phyloP scores from a whole-genome alignment of 805 yeast species.

The Spathaspora gorwiae region DNA sequence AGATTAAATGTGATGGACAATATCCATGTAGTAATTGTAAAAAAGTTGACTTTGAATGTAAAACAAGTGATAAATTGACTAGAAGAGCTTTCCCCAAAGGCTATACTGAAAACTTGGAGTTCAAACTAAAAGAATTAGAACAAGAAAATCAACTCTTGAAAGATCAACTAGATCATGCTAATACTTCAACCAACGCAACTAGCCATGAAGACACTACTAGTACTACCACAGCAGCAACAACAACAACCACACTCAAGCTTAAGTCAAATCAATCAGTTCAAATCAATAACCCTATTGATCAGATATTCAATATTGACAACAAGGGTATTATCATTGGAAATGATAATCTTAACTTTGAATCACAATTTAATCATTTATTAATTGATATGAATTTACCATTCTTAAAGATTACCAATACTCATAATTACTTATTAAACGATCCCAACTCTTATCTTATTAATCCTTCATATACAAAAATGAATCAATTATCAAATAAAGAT shows the following conservation, averaged over 20 bases:
- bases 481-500: slow-evolving; percentile 32
- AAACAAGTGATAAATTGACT: slow-evolving; percentile 67
- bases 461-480: slow-evolving; percentile 33
- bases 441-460: slow-evolving; percentile 40
- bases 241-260: slow-evolving; percentile 6
- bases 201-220: slow-evolving; percentile 3
- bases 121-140: slow-evolving; percentile 56
- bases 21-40: slow-evolving; percentile 68
- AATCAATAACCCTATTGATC: slow-evolving; percentile 42
- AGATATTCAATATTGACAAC: slow-evolving; percentile 38
- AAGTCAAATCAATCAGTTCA: slow-evolving; percentile 11
- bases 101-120: slow-evolving; percentile 71
- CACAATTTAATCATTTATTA: slow-evolving; percentile 41
- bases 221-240: slow-evolving; percentile 1
- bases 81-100: slow-evolving; percentile 80
- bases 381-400: slow-evolving; percentile 41
- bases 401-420: slow-evolving; percentile 40
- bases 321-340: slow-evolving; percentile 43
- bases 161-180: slow-evolving; percentile 8
- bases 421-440: slow-evolving; percentile 37
- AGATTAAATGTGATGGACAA: slow-evolving; percentile 71
- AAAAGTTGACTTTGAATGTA: slow-evolving; percentile 62
- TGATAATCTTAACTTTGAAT: slow-evolving; percentile 42
- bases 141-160: slow-evolving; percentile 44
- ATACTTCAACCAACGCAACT: not conserved